These are phyloP conservation scores for Withania somnifera DNA, from an alignment of 305 asterid species.

Conservation along the genomic window DNA sequence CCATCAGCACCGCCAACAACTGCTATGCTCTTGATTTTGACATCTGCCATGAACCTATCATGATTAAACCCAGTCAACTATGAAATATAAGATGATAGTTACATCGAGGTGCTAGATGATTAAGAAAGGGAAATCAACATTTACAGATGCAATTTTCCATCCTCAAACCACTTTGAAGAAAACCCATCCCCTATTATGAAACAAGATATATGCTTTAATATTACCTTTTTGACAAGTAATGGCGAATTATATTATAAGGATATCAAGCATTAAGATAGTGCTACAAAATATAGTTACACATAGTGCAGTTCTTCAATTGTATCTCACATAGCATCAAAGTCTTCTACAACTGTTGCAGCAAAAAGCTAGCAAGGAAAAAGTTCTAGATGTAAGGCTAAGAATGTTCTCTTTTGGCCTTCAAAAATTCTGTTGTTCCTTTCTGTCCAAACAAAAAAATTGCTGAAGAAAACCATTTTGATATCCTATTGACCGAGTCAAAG, in stretches of 20 bases:
- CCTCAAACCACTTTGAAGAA: not conserved
- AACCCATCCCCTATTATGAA: not conserved
- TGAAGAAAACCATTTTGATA: not conserved
- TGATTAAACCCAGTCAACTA: conserved; percentile 4
- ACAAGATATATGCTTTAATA: not conserved
- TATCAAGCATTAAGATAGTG: not conserved
- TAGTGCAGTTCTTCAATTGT: not conserved
- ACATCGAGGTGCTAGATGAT: not conserved
- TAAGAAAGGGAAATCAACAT: not conserved
- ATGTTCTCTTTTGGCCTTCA: not conserved
- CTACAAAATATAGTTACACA: not conserved
- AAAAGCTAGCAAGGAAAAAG: not conserved
- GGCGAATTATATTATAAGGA: not conserved
- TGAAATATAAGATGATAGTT: not conserved
- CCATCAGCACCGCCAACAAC: conserved; percentile 93
- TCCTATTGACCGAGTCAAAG: not conserved
- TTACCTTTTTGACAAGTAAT: not conserved
- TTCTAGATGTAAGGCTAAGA: not conserved
- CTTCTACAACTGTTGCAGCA: not conserved
- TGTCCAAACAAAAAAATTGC: not conserved
- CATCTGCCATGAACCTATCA: conserved; percentile 87
- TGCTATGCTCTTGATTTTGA: conserved; percentile 89
- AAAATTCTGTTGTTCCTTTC: not conserved
- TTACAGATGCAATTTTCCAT: not conserved
- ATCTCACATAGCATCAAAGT: not conserved